These are phyloP conservation scores for Aspergillus carbonarius DNA, from an alignment of 2,329 filamentous ascomycete genomes.

Conservation along the genomic window DNA sequence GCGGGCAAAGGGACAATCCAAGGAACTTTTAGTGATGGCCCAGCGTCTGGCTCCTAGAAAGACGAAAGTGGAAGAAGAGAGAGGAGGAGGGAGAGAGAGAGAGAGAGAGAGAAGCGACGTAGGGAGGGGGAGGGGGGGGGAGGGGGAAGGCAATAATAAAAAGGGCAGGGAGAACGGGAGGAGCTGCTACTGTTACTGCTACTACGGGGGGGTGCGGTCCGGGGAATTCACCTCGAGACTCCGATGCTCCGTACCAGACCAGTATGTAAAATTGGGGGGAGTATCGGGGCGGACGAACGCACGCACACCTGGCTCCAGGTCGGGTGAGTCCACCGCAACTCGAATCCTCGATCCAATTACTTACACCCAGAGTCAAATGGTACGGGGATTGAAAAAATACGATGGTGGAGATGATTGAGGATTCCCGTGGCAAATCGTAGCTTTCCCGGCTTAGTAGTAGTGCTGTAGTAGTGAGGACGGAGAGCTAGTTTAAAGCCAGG, in stretches of 20 bases:
- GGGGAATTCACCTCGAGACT: slow-evolving; percentile 21
- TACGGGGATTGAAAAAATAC: slow-evolving; percentile 15
- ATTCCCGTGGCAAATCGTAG: slow-evolving; percentile 23
- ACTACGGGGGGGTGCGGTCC: slow-evolving; percentile 21
- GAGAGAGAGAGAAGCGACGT: slow-evolving; percentile 6
- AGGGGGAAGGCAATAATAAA: slow-evolving; percentile 17
- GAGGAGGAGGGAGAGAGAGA: slow-evolving; percentile 4
- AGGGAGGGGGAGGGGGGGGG: slow-evolving; percentile 14
- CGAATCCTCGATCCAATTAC: background rate
- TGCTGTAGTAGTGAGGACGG: background rate
- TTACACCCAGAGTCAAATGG: background rate
- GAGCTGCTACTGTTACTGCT: background rate
- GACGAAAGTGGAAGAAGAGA: slow-evolving; percentile 4
- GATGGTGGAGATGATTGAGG: slow-evolving; percentile 17
- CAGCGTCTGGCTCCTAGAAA: slow-evolving; percentile 20
- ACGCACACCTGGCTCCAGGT: background rate
- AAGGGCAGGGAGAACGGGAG: slow-evolving; percentile 15
- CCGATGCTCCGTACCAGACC: slow-evolving; percentile 15
- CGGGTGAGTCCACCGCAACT: slow-evolving; percentile 2
- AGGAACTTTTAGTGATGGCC: slow-evolving; percentile 16
- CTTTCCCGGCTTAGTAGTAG: slow-evolving; percentile 4
- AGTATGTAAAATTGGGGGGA: background rate
- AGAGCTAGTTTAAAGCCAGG: background rate
- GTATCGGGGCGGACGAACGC: background rate
- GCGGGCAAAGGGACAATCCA: slow-evolving; percentile 19